Base-by-base conservation (phyloP, 257 asterid species). In the Forsythia viridissima region DNA sequence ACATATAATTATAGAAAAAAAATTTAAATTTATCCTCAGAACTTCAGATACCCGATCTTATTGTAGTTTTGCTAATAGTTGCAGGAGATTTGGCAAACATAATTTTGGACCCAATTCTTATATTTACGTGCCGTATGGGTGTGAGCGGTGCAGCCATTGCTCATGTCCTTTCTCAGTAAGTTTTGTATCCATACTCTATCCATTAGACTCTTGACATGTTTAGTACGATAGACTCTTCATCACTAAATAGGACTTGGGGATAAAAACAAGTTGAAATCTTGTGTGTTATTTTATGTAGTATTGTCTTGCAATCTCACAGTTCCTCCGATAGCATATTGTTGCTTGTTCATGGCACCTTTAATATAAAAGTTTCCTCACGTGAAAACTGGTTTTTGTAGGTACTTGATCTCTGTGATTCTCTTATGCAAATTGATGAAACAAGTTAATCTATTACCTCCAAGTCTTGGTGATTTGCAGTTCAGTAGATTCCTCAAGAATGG, bases 71-170 rank as follows among this genome's bases (percentile, higher is more conserved):
- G 43, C 70, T 38, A 30, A 83, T 90, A 95, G 99, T 91, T 80
- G 87, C 87, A 18, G 99, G 98, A 68, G 98, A 95, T 69, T 70
- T 86, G 10, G 79, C 89, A 65, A 95, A 93, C 48, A 88, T 95
- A 77, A 86, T 93, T 13, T 84, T 96, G 90, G 99, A 96, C 81
- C 97, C 97, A 2, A 96, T 96, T 48, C 82, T 96, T 77, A 96
- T 96, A 77, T 95, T 92, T 46, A 87, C 74, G n/a, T 90, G 86
- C 59, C 92, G 85, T 30, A 21, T 89, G 84, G 99, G 99, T 6
- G 99, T 93, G 16, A 76, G 90, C 55, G 99, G 99, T 73, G 99
- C 99, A 18, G 99, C 99, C 85, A 95, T 95, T 80, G 97, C 99
- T 76, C 99, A 93, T 85, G 99, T 95, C 39, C 82, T 93, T 42